These are phyloP conservation scores for Phytophthora chlamydospora DNA, from an alignment of 352 stramenopile genomes.

Conservation along the genomic window DNA sequence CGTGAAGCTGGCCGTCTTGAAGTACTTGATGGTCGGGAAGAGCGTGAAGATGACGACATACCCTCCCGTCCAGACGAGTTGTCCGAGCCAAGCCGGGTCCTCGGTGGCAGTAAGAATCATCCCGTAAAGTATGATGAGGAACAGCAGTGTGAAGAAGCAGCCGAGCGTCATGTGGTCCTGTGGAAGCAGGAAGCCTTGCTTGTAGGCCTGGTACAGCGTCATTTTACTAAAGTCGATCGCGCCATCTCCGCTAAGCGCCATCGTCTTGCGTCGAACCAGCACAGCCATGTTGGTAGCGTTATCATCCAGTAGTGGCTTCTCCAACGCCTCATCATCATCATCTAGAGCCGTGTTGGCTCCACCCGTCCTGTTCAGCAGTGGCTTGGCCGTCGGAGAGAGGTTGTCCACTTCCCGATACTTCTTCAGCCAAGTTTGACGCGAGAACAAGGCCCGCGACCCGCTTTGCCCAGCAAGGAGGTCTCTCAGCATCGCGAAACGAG, in stretches of 20 bases:
- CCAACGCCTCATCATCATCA: slow-evolving; percentile 21
- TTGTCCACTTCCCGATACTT: slow-evolving; percentile 59
- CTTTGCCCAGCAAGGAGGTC: slow-evolving; percentile 38
- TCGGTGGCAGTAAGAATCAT: slow-evolving; percentile 71
- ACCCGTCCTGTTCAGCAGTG: slow-evolving; percentile 23
- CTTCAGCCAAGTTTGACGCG: slow-evolving; percentile 56
- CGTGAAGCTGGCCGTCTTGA: slow-evolving; percentile 66
- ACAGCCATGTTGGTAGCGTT: slow-evolving; percentile 20
- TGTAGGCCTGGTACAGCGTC: slow-evolving; percentile 76
- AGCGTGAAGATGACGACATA: slow-evolving; percentile 78
- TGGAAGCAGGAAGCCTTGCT: slow-evolving; percentile 69
- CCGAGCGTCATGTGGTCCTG: slow-evolving; percentile 79
- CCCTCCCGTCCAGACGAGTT: slow-evolving; percentile 69
- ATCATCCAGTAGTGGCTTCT: slow-evolving; percentile 25
- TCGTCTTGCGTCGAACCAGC: slow-evolving; percentile 30
- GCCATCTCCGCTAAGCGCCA: slow-evolving; percentile 14
- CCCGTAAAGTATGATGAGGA: slow-evolving; percentile 72
- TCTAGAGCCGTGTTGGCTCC: slow-evolving; percentile 13
- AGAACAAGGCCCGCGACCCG: slow-evolving; percentile 45
- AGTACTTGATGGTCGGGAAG: slow-evolving; percentile 79
- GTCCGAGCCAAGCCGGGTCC: slow-evolving; percentile 65
- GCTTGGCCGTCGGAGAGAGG: slow-evolving; percentile 27
- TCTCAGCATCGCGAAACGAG: slow-evolving; percentile 45
- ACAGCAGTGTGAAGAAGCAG: slow-evolving; percentile 60
- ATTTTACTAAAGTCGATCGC: slow-evolving; percentile 73